Conservation (phyloP, 2,329 filamentous ascomycete species). For the Aspergillus quadricinctus region DNA sequence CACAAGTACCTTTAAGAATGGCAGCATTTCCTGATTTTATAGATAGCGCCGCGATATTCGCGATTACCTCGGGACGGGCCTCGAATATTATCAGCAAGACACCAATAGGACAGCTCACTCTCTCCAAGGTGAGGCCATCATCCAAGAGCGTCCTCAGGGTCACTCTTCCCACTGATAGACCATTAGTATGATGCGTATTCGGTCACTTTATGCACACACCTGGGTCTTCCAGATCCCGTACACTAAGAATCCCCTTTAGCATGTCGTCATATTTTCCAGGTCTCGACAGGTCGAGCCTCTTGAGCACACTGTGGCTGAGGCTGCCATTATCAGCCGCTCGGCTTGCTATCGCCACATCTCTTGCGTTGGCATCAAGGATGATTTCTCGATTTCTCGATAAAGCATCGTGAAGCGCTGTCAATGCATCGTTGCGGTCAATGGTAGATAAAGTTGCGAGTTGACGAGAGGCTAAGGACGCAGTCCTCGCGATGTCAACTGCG, state of each 20-base stretch:
- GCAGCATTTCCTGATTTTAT: slow-evolving; percentile 97
- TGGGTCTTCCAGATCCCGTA: slow-evolving; percentile 78
- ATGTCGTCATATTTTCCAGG: slow-evolving; percentile 96
- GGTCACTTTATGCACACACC: slow-evolving; percentile 51
- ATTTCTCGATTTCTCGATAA: slow-evolving; percentile 64
- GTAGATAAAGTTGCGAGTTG: slow-evolving; percentile 74
- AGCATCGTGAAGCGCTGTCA: slow-evolving; percentile 77
- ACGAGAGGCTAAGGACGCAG: slow-evolving; percentile 77
- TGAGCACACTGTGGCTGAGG: slow-evolving; percentile 77
- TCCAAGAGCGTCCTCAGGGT: slow-evolving; percentile 82
- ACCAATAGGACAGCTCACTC: slow-evolving; percentile 89
- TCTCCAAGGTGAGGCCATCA: slow-evolving; percentile 77
- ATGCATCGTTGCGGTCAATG: slow-evolving; percentile 73
- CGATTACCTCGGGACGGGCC: slow-evolving; percentile 94
- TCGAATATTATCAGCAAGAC: slow-evolving; percentile 99
- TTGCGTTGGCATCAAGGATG: slow-evolving; percentile 82
- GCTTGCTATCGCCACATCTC: slow-evolving; percentile 71
- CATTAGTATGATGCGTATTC: slow-evolving; percentile 8
- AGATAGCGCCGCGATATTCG: slow-evolving; percentile 91
- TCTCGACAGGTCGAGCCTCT: slow-evolving; percentile 79
- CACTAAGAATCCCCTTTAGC: slow-evolving; percentile 90
- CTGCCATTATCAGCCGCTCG: slow-evolving; percentile 69
- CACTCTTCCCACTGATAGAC: slow-evolving; percentile 67
- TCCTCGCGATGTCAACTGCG: slow-evolving; percentile 69
- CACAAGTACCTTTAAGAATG: slow-evolving; percentile 72